These are phyloP conservation scores for Puccinia polysora DNA, from an alignment of 1,284 basidiomycete species.

Conservation along the genomic window DNA sequence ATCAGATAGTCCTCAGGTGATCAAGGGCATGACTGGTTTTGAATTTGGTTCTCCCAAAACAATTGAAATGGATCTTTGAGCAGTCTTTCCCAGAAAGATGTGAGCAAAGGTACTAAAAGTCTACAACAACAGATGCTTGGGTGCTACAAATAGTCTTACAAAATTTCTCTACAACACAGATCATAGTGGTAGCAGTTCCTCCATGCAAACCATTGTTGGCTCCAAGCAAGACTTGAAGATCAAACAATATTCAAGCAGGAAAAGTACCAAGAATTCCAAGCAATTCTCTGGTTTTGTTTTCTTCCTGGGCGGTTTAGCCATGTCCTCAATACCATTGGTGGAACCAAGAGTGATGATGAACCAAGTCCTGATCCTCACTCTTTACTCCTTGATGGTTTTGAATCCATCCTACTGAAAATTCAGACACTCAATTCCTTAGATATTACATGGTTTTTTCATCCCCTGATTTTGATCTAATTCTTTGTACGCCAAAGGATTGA, in stretches of 20 bases:
- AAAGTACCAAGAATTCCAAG: constrained; percentile 50
- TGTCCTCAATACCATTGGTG: constrained; percentile 45
- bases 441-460: constrained; percentile 88
- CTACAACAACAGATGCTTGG: constrained; percentile 68
- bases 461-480: constrained; percentile 87
- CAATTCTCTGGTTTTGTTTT: constrained; percentile 91
- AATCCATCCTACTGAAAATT: constrained; percentile 40
- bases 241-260: constrained; percentile 1
- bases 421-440: constrained; percentile 56
- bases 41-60: constrained; percentile 87
- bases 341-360: constrained; percentile 51
- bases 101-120: constrained; percentile 70
- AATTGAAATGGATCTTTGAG: constrained; percentile 68
- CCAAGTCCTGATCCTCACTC: constrained; percentile 5
- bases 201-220: constrained; percentile 31
- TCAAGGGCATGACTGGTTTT: constrained; percentile 90
- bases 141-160: constrained; percentile 55
- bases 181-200: constrained; percentile 41
- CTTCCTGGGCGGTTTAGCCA: constrained; percentile 57
- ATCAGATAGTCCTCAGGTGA: constrained; percentile 76
- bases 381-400: constrained; percentile 1
- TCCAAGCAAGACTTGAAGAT: constrained; percentile 12
- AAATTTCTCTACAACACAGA: constrained; percentile 38
- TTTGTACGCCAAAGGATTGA: constrained; percentile 92
- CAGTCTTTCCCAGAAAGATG: constrained; percentile 70